Conservation (phyloP, 768 basidiomycete genomes). For the Phanerodontia chrysosporium region DNA sequence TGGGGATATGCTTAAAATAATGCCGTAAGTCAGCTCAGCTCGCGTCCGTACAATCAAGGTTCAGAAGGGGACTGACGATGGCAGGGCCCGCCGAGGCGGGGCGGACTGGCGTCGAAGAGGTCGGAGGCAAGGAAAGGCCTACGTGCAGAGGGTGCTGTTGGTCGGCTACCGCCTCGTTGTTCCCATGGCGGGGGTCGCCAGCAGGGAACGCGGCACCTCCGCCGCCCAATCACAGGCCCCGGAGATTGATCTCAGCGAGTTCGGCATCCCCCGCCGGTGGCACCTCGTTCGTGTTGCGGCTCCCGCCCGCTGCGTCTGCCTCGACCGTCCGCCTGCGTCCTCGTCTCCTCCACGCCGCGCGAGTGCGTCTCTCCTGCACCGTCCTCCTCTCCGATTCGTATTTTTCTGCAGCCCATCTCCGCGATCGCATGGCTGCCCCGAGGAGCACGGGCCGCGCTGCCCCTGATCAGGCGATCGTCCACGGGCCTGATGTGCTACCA, state of each 20-base stretch:
- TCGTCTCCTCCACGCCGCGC: background rate
- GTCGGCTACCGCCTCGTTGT: background rate
- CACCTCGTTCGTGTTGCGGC: background rate
- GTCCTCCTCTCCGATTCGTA: background rate
- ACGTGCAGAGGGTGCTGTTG: background rate
- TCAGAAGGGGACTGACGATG: background rate
- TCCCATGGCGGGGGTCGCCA: background rate
- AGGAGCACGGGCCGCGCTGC: background rate
- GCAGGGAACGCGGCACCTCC: background rate
- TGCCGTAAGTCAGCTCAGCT: background rate
- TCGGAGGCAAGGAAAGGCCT: slow-evolving; percentile 1
- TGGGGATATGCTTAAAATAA: background rate
- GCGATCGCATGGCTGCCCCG: background rate
- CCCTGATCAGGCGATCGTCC: background rate
- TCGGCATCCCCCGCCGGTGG: background rate
- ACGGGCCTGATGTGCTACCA: background rate
- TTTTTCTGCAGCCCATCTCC: background rate
- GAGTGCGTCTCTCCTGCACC: background rate
- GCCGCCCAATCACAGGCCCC: background rate
- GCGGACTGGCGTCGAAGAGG: background rate
- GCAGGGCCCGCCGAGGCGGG: background rate
- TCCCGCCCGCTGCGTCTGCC: background rate
- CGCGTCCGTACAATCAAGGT: background rate
- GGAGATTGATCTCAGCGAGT: slow-evolving; percentile 11
- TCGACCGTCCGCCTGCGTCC: too few species aligned